Conservation (phyloP, 2,329 filamentous ascomycete genomes). For the Annulohypoxylon truncatum region DNA sequence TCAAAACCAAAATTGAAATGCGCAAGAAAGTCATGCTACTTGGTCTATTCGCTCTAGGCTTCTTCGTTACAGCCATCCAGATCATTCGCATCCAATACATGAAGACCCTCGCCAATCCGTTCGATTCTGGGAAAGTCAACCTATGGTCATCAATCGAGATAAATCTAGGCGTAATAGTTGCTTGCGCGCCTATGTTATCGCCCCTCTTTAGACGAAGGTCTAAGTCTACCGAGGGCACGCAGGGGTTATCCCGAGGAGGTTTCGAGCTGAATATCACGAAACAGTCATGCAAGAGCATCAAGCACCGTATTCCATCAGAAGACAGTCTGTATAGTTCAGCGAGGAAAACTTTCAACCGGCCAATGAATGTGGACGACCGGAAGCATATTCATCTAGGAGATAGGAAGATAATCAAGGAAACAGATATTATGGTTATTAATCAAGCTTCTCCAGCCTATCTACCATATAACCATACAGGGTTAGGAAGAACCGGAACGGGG, state of each 20-base stretch:
- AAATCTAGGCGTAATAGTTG: conserved; percentile 28
- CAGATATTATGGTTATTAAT: conserved; percentile 17
- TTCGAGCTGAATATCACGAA: not conserved
- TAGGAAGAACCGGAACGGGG: not conserved
- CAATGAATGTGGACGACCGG: not conserved
- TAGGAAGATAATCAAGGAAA: conserved; percentile 20
- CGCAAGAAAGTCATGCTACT: conserved; percentile 27
- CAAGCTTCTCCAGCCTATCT: conserved; percentile 11
- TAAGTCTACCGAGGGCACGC: not conserved
- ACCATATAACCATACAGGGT: not conserved
- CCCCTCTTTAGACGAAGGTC: conserved; percentile 15
- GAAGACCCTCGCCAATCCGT: conserved; percentile 7
- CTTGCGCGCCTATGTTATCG: conserved; percentile 24
- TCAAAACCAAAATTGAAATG: conserved; percentile 18
- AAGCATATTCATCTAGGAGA: not conserved
- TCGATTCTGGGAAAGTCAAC: conserved; percentile 18
- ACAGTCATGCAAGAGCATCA: not conserved
- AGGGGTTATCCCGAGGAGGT: not conserved
- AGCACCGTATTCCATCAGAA: not conserved
- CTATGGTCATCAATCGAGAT: conserved; percentile 26
- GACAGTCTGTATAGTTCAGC: not conserved
- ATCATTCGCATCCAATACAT: conserved; percentile 32
- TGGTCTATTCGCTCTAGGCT: conserved; percentile 32
- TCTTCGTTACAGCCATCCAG: conserved; percentile 34
- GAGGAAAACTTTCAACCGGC: not conserved